Base-by-base conservation (phyloP, 2,329 filamentous ascomycete genomes). In the Epichloe elymi region DNA sequence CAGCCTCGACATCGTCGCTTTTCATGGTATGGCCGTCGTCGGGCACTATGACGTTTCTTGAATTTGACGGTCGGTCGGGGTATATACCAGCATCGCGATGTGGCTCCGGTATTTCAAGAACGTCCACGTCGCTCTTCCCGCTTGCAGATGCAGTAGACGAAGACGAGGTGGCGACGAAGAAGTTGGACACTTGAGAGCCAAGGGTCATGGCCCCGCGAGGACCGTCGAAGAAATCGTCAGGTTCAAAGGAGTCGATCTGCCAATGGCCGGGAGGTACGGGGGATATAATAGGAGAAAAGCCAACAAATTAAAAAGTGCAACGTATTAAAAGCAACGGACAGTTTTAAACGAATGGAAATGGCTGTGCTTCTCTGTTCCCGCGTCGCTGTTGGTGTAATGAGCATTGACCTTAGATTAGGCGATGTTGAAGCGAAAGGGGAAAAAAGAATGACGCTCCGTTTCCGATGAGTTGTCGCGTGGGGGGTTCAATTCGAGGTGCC, bases 1-100 rank as follows among this genome's bases (percentile, higher is more conserved):
- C 70, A 55, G 64, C 59, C 58, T 69, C 69, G 51, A 70, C 61
- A 60, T 70, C 63, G 42, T 65, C 62, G 55, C 62, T 56, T 46
- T 57, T 64, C 67, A 69, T 70, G 57, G 55, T 64, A 58, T 61
- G 58, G 51, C 57, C 49, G 53, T 52, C 53, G 50, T 56, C 53
- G 53, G 58, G 54, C 54, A 58, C 57, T 52, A 55, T 59, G 54
- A 51, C 60, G 51, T 53, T 54, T 44, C 56, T 59, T 56, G 33
- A 35, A 38, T 58, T 61, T 44, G 60, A 59, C 57, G 54, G 58
- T 54, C 52, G 56, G 51, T 56, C 56, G 48, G 59, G 52, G 51
- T 53, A 56, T 56, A 58, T 59, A 56, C 55, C 56, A 53, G 63
- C 67, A 69, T 69, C 56, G 56, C 65, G 64, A 63, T 61, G 56